These are phyloP conservation scores for Sodiomyces alkalinus DNA, from an alignment of 2,329 filamentous ascomycete species.

Conservation along the genomic window DNA sequence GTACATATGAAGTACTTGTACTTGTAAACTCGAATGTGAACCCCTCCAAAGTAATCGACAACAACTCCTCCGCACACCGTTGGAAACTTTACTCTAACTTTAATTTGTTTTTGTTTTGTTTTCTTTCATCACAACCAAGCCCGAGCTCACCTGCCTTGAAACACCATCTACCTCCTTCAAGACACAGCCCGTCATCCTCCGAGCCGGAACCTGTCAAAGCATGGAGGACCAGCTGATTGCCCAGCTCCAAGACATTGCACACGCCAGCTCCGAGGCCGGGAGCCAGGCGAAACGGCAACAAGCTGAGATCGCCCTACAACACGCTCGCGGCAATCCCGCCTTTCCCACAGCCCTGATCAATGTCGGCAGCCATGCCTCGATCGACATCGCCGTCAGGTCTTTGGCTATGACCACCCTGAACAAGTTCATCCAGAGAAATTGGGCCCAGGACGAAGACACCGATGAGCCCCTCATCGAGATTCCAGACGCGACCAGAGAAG, in stretches of 20 bases:
- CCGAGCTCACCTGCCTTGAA: too few species aligned
- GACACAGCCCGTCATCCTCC: too few species aligned
- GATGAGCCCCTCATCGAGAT: slow-evolving; percentile 47
- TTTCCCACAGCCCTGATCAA: slow-evolving; percentile 70
- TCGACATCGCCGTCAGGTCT: slow-evolving; percentile 66
- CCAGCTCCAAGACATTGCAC: slow-evolving; percentile 37
- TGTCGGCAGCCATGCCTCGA: slow-evolving; percentile 61
- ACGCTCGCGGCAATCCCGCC: slow-evolving; percentile 50
- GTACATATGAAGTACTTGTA: too few species aligned
- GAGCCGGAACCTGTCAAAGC: too few species aligned
- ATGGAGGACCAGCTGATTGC: slow-evolving; percentile 92
- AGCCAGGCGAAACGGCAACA: slow-evolving; percentile 65
- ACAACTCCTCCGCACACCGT: too few species aligned
- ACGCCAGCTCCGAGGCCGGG: slow-evolving; percentile 64
- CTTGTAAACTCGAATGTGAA: too few species aligned
- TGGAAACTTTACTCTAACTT: too few species aligned
- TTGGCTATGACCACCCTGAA: slow-evolving; percentile 67
- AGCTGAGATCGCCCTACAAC: slow-evolving; percentile 71
- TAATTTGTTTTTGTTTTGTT: too few species aligned
- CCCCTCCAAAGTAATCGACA: too few species aligned
- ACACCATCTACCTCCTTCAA: too few species aligned
- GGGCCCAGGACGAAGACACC: slow-evolving; percentile 62
- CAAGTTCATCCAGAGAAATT: slow-evolving; percentile 70
- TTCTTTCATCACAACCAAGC: too few species aligned
- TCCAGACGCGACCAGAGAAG: slow-evolving; percentile 55